These are phyloP conservation scores for Calonectria montana DNA, from an alignment of 2,329 filamentous ascomycete species.

Conservation along the genomic window DNA sequence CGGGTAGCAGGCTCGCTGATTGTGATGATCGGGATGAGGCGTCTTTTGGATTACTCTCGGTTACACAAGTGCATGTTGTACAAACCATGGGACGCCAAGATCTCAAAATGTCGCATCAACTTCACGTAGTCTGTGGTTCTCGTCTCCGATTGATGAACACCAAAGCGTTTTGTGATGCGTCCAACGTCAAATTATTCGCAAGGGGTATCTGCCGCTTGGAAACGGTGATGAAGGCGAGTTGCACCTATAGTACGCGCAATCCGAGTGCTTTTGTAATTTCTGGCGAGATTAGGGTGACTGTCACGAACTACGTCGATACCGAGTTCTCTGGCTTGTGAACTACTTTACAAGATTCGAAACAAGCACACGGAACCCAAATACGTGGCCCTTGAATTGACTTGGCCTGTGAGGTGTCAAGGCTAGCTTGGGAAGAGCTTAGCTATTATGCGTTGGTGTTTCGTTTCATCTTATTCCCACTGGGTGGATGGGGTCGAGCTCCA, in stretches of 20 bases:
- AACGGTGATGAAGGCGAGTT: background rate
- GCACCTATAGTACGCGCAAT: background rate
- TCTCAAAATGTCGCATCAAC: background rate
- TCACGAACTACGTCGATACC: background rate
- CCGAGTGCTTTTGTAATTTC: background rate
- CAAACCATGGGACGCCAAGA: background rate
- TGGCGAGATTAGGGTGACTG: background rate
- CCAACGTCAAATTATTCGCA: background rate
- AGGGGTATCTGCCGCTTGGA: background rate
- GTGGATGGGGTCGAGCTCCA: background rate
- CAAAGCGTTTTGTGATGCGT: conserved; percentile 11
- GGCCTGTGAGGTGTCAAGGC: conserved; percentile 12
- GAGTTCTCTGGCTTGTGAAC: background rate
- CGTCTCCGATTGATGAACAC: background rate
- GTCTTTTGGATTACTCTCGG: background rate
- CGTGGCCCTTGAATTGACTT: background rate
- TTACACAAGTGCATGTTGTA: conserved; percentile 2
- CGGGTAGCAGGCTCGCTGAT: background rate
- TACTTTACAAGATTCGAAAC: background rate
- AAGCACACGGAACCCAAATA: background rate
- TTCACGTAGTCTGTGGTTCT: background rate
- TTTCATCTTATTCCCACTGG: conserved; percentile 17
- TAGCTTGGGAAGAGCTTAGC: conserved; percentile 5
- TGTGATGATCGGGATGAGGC: background rate
- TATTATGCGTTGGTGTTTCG: conserved; percentile 19